These are phyloP conservation scores for Nannochloris sp. DNA, from an alignment of 139 green algal genomes.

Conservation along the genomic window DNA sequence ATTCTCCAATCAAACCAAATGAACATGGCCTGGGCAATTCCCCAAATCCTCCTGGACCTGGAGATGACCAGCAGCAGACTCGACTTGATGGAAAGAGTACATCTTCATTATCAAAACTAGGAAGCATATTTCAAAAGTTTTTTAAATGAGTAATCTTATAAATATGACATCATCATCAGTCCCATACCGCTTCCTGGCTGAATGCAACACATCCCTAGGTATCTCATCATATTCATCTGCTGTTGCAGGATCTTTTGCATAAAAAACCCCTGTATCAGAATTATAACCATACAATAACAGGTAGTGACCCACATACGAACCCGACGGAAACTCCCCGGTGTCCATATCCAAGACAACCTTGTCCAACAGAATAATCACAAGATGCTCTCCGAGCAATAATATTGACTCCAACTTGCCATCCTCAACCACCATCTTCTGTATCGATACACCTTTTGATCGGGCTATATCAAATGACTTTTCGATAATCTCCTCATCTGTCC, in stretches of 20 bases:
- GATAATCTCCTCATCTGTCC: not conserved
- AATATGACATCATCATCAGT: constrained; percentile 10
- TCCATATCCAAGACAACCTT: not conserved
- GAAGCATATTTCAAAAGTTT: not conserved
- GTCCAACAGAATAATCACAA: not conserved
- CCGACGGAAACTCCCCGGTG: not conserved
- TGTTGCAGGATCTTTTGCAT: constrained; percentile 2
- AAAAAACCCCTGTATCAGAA: not conserved
- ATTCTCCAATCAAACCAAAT: too few species aligned
- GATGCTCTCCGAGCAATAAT: not conserved
- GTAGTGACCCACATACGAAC: constrained; percentile 5
- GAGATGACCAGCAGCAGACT: not conserved
- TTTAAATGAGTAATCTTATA: not conserved
- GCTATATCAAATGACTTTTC: not conserved
- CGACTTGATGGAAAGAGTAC: not conserved
- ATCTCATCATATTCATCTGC: not conserved
- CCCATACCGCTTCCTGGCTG: not conserved
- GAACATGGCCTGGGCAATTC: not conserved
- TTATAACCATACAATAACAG: constrained; percentile 10
- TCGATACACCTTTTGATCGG: not conserved
- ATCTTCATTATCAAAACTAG: not conserved
- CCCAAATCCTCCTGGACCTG: not conserved
- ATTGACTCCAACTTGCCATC: not conserved
- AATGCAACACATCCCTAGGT: not conserved
- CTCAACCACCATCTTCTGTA: not conserved